Base-by-base conservation (phyloP, 805 yeast genomes). In the Candida krabiensis region DNA sequence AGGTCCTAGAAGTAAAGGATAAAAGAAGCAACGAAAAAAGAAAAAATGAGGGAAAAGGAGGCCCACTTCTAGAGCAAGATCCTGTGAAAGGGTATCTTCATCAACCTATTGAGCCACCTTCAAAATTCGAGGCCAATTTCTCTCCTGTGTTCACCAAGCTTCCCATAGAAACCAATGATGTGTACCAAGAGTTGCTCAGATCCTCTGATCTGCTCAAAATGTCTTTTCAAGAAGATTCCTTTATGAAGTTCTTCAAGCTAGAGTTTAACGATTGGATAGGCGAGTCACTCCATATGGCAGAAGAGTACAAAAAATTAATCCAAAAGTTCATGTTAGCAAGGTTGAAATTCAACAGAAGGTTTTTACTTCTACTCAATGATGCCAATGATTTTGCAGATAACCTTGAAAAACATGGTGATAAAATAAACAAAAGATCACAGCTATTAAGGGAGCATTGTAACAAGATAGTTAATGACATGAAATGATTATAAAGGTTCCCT, bases 361-460 rank as follows among this genome's bases (percentile, higher is more conserved):
- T 72, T 24, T 40, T 50, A 7, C 39, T 44, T 18, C 35, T 57
- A 7, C 31, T 52, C 13, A 40, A 46, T 9, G 45, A 44, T 18
- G 31, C 53, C 3, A 54, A 56, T 30, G 26, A 41, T 14, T 48
- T 47, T 43, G 53, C 53, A 12, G 23, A 38, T 11, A 37, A 43
- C 16, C 31, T 56, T 15, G 52, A 51, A n/a, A 48, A 46, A 5
- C 43, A 44, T 25, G 53, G 53, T 25, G 54, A 58, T 12, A 55
- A 60, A 11, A 56, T 75, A 18, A 63, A 69, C n/a, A 49, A 57
- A 1, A 42, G 65, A 9, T 63, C 72, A 9, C 66, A 69, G 40
- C 63, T 62, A 37, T 56, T 74, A 18, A 69, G 65, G 40, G 61
- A 56, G n/a, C 53, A 71, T 22, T 76, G 76, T 11, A 60, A 59